A percentile compares a stretch with the other conserved stretches of the same genome.
phyloP scores from a whole-genome alignment of 768 basidiomycete species.

The Cystofilobasidium bisporidii region DNA sequence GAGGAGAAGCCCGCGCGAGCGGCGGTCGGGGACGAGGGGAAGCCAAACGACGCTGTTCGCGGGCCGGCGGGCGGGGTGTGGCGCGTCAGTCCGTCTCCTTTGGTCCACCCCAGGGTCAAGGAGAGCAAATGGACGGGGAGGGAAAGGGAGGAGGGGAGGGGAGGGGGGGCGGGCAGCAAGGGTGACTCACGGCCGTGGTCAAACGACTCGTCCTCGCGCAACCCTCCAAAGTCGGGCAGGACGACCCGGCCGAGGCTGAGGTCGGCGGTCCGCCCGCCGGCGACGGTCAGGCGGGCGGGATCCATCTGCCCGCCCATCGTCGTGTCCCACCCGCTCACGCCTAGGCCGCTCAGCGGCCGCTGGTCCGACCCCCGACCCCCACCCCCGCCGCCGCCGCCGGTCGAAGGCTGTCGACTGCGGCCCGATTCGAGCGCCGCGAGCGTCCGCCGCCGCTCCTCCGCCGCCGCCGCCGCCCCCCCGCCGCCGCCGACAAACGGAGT shows the following conservation, averaged over 20 bases:
- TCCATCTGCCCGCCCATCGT: not conserved
- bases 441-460: slow-evolving; percentile 70
- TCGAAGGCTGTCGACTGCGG: slow-evolving; percentile 43
- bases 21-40: no score
- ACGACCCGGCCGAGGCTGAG: slow-evolving; percentile 3
- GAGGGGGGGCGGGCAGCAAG: not conserved
- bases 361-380: no score
- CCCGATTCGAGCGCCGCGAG: slow-evolving; percentile 69
- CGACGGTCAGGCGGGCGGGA: not conserved
- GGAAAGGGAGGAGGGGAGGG: not conserved
- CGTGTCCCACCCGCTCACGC: slow-evolving; percentile 15
- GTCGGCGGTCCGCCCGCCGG: not conserved
- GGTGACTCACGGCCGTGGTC: slow-evolving; percentile 18
- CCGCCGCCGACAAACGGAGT: slow-evolving; percentile 46
- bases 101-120: not conserved
- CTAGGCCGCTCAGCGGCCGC: not conserved
- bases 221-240: slow-evolving; percentile 16
- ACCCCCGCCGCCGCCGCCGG: slow-evolving; percentile 38
- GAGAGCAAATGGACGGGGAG: not conserved
- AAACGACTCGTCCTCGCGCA: slow-evolving; percentile 12
- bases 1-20: no score
- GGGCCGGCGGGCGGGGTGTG: no score
- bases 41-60: not conserved
- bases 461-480: slow-evolving; percentile 64
- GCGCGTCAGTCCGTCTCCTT: no score